Base-by-base conservation (phyloP, 2,329 filamentous ascomycete species). In the Xylariaceae sp. region DNA sequence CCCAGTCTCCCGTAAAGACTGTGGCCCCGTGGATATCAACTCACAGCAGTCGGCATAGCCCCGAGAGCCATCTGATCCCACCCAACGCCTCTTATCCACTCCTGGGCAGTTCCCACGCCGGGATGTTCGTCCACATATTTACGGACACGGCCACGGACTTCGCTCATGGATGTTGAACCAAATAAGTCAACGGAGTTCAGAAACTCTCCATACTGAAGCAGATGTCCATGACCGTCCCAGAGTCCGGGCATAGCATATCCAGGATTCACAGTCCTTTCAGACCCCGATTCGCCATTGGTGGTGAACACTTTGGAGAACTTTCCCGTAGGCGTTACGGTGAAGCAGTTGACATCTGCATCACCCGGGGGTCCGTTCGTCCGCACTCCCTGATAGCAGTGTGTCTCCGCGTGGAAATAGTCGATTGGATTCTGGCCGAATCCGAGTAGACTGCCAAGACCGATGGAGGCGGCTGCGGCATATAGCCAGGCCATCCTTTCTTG, bases 221-320 rank as follows among this genome's bases (percentile, higher is more conserved):
- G 70, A 64, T 88, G 86, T 0, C 83, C 86, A 65, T 88, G 86
- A 0, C 84, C 85, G 59, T 89, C 86, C 80, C 85, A 88, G 1
- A 89, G 72, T 0, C 85, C 85, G 0, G 86, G 86, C 22, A 87
- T 79, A 1, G 80, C 84, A 60, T 81, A 76, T 0, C 83, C 83
- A 5, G 68, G 58, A 12, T 72, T 61, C 19, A 68, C 70, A 15
- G 66, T 65, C 16, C 66, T 63, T 13, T 65, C 61, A 19, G 67
- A 51, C 7, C 60, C 62, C 0, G 65, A 67, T 8, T 63, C 65
- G 15, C 64, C 61, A 2, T 58, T 61, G 2, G 69, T 69, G n/a
- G 68, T 54, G 41, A 78, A 76, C 0, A 85, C 75, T 5, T 72
- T 68, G 0, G 70, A 70, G 59, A 86, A 84, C 12, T 71, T 67